Base-by-base conservation (phyloP, 2,329 filamentous ascomycete species). In the Cytospora chrysosperma region DNA sequence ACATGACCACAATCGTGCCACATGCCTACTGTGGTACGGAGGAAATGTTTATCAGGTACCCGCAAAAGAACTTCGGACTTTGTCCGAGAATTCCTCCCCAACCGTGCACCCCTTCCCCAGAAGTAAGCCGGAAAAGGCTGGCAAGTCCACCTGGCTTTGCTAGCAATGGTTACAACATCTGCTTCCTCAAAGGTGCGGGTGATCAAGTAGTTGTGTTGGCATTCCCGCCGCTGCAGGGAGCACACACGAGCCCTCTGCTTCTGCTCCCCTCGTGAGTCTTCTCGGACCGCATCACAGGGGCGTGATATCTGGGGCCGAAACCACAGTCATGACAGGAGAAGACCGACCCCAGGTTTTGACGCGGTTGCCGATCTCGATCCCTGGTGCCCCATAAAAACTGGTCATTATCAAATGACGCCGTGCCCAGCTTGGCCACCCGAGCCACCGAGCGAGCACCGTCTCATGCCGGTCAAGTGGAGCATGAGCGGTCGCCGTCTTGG, bases 401-500 rank as follows among this genome's bases (percentile, higher is more conserved):
- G 43, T n/a, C 43, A 52, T 28, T 19, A 30, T 61, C 51, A 43
- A 28, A 34, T 30, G 59, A 61, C 59, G 15, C 24, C 32, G 27
- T 61, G 27, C 43, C 24, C 19, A 19, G 43, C 43, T 7, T 34
- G n/a, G 19, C 43, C n/a, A 24, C 12, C 21, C 43, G n/a, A 21
- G 43, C 9, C n/a, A 47, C 21, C 43, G n/a, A 21, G 43, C 9
- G 43, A 47, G 21, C 43, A 47, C 43, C 43, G 43, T 55, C 51
- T 10, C 51, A 61, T 47, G 59, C 28, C 52, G 59, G 59, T 61
- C 49, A 43, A 50, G 59, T 43, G 49, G 19, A 21, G 13, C 59
- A 49, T 8, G 37, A 55, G 59, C 59, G 59, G 59, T 37, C 59
- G 59, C 59, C 59, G 59, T 53, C 59, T 61, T 61, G 37, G 37